Evolutionary conservation across 139 green algal species (phyloP), one percentile per base, ranked within the genome.

Genomic region (Micractinium conductrix): DNA sequence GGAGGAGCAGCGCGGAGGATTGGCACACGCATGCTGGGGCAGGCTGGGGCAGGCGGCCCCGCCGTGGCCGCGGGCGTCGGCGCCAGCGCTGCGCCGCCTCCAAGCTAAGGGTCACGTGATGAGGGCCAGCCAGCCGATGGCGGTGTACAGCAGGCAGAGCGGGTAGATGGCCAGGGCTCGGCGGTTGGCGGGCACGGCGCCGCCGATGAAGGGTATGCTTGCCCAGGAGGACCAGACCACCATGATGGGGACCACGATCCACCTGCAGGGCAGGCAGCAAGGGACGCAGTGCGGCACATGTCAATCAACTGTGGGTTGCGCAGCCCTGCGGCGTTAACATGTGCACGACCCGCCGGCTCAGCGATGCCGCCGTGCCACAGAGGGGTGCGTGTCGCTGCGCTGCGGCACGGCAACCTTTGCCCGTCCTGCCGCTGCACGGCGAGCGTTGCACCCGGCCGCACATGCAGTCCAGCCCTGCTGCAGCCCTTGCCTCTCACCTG

Each of bases 131-230:
- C 95, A 98, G 35, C 90, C 94, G 37, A 98, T 89, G 10, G 87
- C 93, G 1, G 91, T 84, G 72, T 98, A 98, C 81, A 99, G 88
- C 55, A 99, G 91, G 81, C 97, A 87, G 22, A 99, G 91, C 2
- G 97, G 97, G 87, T 98, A 99, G 24, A 99, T 89, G 0, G 97
- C 97, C 53, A 99, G 87, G 12, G 91, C 91, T 19, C 91, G 91
- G 12, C 97, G 90, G 60, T 90, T 95, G 45, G 75, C 82, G 26
- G 90, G 87, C 8, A 97, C 95, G 24, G 90, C 91, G 37, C 88
- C 93, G n/a, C 89, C 92, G n/a, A 99, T 94, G 82, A 99, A 99
- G 1, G 96, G 96, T 35, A 99, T 87, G 14, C 91, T 92, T 1
- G 96, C 95, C 84, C 89, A 95, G 5, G 83, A 92, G 22, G 91